Conservation (phyloP, 2,329 filamentous ascomycete species). For the Rutstroemia sp. region DNA sequence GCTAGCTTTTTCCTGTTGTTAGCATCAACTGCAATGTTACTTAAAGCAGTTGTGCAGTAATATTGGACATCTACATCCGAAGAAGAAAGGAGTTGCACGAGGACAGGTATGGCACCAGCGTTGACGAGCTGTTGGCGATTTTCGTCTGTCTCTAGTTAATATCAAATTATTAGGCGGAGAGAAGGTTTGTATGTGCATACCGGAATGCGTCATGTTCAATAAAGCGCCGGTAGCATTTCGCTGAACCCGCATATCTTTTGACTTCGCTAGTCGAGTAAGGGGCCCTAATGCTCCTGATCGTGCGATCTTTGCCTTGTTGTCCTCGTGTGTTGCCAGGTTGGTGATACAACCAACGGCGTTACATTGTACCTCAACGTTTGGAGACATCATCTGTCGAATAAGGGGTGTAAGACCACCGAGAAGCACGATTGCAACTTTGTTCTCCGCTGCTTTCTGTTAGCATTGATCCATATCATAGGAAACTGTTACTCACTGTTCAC, state of each 20-base stretch:
- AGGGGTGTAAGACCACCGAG: constrained; percentile 84
- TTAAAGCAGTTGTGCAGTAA: constrained; percentile 96
- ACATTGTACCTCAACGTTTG: constrained; percentile 97
- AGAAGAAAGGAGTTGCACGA: constrained; percentile 90
- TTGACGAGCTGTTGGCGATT: constrained; percentile 97
- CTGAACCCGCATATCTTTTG: constrained; percentile 97
- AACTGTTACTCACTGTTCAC: constrained; percentile 71
- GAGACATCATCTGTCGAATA: constrained; percentile 96
- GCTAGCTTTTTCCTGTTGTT: constrained; percentile 87
- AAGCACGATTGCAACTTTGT: constrained; percentile 93
- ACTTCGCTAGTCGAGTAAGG: constrained; percentile 86
- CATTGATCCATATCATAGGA: not conserved
- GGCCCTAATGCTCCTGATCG: constrained; percentile 87
- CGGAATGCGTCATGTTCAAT: constrained; percentile 98
- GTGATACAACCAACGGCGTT: constrained; percentile 99
- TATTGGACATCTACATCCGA: constrained; percentile 97
- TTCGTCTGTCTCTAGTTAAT: constrained; percentile 57
- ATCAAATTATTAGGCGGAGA: not conserved
- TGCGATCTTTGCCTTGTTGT: constrained; percentile 98
- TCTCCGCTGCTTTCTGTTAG: constrained; percentile 68
- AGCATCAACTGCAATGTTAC: constrained; percentile 94
- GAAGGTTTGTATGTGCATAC: constrained; percentile 42
- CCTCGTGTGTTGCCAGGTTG: constrained; percentile 94
- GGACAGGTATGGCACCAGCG: constrained; percentile 92
- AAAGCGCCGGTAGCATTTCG: constrained; percentile 93